phyloP scores from a whole-genome alignment of 345 rosid genomes.

The Corymbia maculata region DNA sequence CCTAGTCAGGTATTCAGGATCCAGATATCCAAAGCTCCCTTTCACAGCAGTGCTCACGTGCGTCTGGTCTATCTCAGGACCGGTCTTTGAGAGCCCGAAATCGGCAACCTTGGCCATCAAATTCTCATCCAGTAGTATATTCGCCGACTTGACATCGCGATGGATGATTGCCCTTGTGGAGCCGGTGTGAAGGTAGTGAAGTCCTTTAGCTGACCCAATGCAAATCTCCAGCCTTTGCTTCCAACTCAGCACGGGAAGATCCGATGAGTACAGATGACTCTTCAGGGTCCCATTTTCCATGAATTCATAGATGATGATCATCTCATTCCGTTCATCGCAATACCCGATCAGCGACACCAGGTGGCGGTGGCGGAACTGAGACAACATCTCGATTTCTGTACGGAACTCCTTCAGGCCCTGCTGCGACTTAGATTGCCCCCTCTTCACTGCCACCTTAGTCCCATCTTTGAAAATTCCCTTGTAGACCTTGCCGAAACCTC shows the following conservation, averaged over 20 bases:
- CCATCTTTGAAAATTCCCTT: conserved; percentile 9
- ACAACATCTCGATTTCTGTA: conserved; percentile 14
- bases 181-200: conserved; percentile 18
- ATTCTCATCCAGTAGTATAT: conserved; percentile 4
- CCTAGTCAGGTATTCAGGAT: conserved; percentile 6
- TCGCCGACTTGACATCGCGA: conserved; percentile 11
- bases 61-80: conserved; percentile 6
- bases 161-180: conserved; percentile 9
- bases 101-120: conserved; percentile 13
- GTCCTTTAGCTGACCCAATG: conserved; percentile 9
- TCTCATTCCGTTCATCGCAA: conserved; percentile 6
- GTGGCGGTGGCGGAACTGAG: conserved; percentile 10
- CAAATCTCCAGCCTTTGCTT: conserved; percentile 8
- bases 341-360: conserved; percentile 12
- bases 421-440: background rate
- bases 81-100: conserved; percentile 1
- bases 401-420: conserved; percentile 8
- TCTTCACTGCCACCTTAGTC: conserved; percentile 9
- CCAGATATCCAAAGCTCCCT: conserved; percentile 13
- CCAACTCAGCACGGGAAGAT: conserved; percentile 1
- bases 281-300: conserved; percentile 11
- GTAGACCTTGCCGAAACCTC: conserved; percentile 13
- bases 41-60: conserved; percentile 10
- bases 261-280: conserved; percentile 2
- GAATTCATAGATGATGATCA: conserved; percentile 13